Evolutionary conservation across 2,329 filamentous ascomycete genomes (phyloP).

Genomic region (Ophiocordyceps polyrhachis-furcata): DNA sequence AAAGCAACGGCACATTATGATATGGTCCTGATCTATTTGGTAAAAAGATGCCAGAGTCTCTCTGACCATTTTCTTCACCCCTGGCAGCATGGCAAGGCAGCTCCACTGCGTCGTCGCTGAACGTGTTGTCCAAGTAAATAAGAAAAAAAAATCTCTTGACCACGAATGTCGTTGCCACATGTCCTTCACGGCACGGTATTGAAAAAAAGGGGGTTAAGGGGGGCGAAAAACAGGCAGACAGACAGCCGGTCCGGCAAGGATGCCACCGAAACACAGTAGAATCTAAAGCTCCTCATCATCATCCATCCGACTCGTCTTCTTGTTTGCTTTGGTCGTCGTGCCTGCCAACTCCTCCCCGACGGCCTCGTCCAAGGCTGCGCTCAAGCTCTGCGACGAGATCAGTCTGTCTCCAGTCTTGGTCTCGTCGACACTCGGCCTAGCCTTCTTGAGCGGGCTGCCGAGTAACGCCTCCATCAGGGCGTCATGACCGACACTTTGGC

Average conservation of each 20-base stretch:
- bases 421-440: constrained; percentile 37
- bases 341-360: constrained; percentile 1
- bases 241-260: neutral
- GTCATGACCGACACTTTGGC: constrained; percentile 13
- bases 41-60: too few species aligned
- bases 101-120: too few species aligned
- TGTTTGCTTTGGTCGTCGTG: neutral
- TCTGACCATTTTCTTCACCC: too few species aligned
- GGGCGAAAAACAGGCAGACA: too few species aligned
- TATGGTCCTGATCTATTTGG: too few species aligned
- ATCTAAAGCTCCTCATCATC: constrained; percentile 1
- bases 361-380: constrained; percentile 14
- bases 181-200: too few species aligned
- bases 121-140: neutral
- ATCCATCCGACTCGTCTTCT: neutral
- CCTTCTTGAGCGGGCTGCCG: constrained; percentile 60
- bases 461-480: constrained; percentile 23
- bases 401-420: constrained; percentile 8
- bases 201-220: too few species aligned
- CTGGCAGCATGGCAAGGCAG: too few species aligned
- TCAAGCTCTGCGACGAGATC: constrained; percentile 14
- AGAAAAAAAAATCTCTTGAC: neutral
- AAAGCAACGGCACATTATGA: too few species aligned
- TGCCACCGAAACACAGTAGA: neutral
- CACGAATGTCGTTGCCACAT: neutral